Evolutionary conservation across 441 rosid genomes (phyloP).

Genomic region (Dalechampia spathulata): DNA sequence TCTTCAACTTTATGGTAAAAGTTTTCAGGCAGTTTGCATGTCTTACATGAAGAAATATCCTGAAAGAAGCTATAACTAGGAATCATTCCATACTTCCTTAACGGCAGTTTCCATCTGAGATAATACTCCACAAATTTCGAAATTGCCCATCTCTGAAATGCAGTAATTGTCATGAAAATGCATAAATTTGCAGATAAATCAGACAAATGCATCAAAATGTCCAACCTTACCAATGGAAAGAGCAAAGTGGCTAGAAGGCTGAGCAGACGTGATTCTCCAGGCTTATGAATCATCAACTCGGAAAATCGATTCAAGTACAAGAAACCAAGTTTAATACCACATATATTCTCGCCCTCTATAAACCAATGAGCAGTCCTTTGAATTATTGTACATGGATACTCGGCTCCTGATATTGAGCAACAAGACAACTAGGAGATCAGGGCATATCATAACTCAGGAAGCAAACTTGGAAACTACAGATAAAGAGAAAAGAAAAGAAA

Average conservation of each 20-base stretch:
- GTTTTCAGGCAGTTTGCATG: constrained; percentile 9
- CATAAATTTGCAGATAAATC: background rate
- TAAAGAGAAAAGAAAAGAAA: too few relatives aligned
- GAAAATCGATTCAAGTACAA: constrained; percentile 32
- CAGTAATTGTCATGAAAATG: background rate
- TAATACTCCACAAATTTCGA: constrained; percentile 11
- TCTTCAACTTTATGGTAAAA: constrained; percentile 18
- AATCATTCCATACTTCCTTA: constrained; percentile 17
- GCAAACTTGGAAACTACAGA: too few relatives aligned
- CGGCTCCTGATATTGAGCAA: constrained; percentile 4
- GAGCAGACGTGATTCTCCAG: constrained; percentile 13
- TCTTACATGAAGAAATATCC: constrained; percentile 2
- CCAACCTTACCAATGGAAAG: constrained; percentile 11
- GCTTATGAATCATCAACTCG: constrained; percentile 30
- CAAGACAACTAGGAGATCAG: background rate
- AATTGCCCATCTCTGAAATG: constrained; percentile 18
- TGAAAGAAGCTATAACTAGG: constrained; percentile 12
- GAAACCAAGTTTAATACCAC: constrained; percentile 25
- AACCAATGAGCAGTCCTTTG: constrained; percentile 35
- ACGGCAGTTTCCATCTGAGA: constrained; percentile 12
- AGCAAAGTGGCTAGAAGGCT: constrained; percentile 13
- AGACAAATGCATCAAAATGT: too few relatives aligned
- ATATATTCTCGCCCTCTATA: constrained; percentile 27
- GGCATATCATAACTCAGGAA: background rate
- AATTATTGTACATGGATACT: constrained; percentile 30